These are phyloP conservation scores for Excoecaria agallocha DNA, from an alignment of 345 rosid species.

Conservation along the genomic window DNA sequence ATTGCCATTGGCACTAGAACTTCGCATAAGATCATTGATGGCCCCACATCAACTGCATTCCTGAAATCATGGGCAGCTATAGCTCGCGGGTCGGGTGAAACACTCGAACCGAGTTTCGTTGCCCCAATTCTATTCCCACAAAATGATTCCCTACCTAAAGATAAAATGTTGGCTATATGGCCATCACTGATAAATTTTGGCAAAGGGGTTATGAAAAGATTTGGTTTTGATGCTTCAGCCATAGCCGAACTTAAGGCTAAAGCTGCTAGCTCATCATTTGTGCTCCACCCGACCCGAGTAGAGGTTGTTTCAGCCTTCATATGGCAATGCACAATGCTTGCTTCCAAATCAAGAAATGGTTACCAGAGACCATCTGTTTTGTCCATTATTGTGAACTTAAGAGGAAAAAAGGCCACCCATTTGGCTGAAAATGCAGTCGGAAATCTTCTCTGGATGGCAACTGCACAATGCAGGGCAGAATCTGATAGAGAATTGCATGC, in stretches of 20 bases:
- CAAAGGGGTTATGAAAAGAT: constrained; percentile 34
- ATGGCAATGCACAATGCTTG: constrained; percentile 36
- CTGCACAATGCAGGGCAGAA: constrained; percentile 1
- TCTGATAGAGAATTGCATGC: constrained; percentile 8
- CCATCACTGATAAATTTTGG: constrained; percentile 11
- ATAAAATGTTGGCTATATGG: neutral
- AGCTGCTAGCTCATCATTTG: constrained; percentile 27
- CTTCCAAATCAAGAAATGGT: constrained; percentile 25
- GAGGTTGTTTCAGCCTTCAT: constrained; percentile 53
- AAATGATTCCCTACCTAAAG: neutral
- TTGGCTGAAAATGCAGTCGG: constrained; percentile 40
- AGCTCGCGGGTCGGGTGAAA: constrained; percentile 12
- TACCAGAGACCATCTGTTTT: constrained; percentile 31
- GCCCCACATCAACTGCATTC: constrained; percentile 35
- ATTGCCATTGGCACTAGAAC: constrained; percentile 33
- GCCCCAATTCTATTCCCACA: constrained; percentile 35
- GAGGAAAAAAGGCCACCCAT: constrained; percentile 26
- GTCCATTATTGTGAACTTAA: constrained; percentile 37
- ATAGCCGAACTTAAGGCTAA: constrained; percentile 35
- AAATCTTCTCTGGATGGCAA: constrained; percentile 36
- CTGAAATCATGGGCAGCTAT: constrained; percentile 41
- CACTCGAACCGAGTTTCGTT: constrained; percentile 28
- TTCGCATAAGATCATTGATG: constrained; percentile 50
- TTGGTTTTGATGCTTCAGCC: constrained; percentile 39
- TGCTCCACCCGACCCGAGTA: constrained; percentile 41